Conservation (phyloP, 2,329 filamentous ascomycete genomes). For the Bimuria novae-zelandiae region DNA sequence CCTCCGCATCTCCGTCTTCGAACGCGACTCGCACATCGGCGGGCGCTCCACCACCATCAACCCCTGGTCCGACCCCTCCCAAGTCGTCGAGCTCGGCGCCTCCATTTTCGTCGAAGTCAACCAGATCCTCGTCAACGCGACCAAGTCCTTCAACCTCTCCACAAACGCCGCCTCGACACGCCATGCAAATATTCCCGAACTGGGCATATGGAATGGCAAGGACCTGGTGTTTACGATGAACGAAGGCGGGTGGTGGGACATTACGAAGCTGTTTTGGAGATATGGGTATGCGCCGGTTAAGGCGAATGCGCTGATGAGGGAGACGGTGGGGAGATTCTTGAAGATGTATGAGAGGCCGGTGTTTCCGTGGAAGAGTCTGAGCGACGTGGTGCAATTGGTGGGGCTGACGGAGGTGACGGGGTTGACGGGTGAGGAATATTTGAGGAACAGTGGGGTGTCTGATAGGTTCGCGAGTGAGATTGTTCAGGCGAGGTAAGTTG, state of each 20-base stretch:
- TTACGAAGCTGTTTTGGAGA: slow-evolving; percentile 78
- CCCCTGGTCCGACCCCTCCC: slow-evolving; percentile 67
- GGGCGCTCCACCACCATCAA: slow-evolving; percentile 86
- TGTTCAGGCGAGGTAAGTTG: slow-evolving; percentile 69
- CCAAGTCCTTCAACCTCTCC: slow-evolving; percentile 70
- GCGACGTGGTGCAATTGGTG: slow-evolving; percentile 68
- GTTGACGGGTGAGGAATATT: slow-evolving; percentile 73
- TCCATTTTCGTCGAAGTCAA: slow-evolving; percentile 91
- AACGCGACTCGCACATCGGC: slow-evolving; percentile 76
- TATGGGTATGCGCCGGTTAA: slow-evolving; percentile 81
- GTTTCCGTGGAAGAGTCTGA: slow-evolving; percentile 83
- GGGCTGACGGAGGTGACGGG: slow-evolving; percentile 69
- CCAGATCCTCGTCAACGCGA: slow-evolving; percentile 76
- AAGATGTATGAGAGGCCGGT: slow-evolving; percentile 78
- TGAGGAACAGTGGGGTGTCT: slow-evolving; percentile 70
- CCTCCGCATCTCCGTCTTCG: slow-evolving; percentile 85
- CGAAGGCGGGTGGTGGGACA: slow-evolving; percentile 75
- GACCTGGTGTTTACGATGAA: slow-evolving; percentile 71
- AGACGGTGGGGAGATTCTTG: slow-evolving; percentile 73
- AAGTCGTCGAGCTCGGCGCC: slow-evolving; percentile 83
- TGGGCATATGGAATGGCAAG: slow-evolving; percentile 85
- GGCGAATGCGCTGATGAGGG: slow-evolving; percentile 73
- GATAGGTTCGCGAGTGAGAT: slow-evolving; percentile 75
- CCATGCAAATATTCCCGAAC: slow-evolving; percentile 47
- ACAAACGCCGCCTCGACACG: slow-evolving; percentile 47